phyloP scores from a whole-genome alignment of 805 yeast genomes.

The Metschnikowia sp. region DNA sequence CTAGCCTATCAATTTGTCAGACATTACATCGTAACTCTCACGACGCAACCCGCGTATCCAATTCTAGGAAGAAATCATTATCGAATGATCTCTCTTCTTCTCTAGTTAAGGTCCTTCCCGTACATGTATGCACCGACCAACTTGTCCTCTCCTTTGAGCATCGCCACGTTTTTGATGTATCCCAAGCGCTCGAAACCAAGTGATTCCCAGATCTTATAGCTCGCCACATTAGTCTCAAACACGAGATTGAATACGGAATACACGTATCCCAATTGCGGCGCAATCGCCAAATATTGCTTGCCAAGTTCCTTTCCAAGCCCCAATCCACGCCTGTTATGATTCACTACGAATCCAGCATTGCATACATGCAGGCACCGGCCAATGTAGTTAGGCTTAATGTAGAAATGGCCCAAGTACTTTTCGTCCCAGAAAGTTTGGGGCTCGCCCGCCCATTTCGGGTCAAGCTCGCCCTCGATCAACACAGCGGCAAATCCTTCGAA shows the following conservation, averaged over 20 bases:
- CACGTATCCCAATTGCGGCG: conserved; percentile 73
- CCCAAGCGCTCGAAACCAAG: conserved; percentile 84
- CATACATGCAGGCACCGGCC: conserved; percentile 87
- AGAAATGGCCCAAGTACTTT: conserved; percentile 66
- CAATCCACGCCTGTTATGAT: conserved; percentile 53
- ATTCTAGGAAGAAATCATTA: neutral
- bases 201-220: conserved; percentile 75
- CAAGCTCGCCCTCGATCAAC: conserved; percentile 42
- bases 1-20: no score
- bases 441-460: conserved; percentile 29
- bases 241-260: conserved; percentile 88
- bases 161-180: conserved; percentile 66
- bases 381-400: conserved; percentile 79
- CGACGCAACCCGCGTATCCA: neutral
- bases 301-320: conserved; percentile 75
- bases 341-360: conserved; percentile 83
- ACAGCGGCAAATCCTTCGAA: conserved; percentile 64
- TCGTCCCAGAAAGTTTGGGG: conserved; percentile 43
- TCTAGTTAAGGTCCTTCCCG: conserved; percentile 53
- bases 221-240: conserved; percentile 74
- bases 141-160: conserved; percentile 57
- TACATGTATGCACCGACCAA: conserved; percentile 75
- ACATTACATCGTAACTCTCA: no score
- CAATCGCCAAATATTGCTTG: conserved; percentile 60
- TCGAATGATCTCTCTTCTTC: neutral